Base-by-base conservation (phyloP, 768 basidiomycete species). In the Boletus coccyginus region DNA sequence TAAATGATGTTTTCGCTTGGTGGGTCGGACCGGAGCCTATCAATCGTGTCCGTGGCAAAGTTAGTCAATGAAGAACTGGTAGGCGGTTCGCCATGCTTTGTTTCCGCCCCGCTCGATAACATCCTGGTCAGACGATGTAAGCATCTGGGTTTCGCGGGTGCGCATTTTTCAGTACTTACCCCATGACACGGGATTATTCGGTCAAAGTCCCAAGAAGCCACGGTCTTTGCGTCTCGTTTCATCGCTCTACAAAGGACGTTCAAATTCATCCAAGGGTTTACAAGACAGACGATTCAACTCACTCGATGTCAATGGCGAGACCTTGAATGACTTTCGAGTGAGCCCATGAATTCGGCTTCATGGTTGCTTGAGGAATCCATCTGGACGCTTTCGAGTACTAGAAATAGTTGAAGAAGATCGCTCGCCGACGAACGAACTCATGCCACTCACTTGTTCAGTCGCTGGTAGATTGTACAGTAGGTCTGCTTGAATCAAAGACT, bases 381-480 rank as follows among this genome's bases (percentile, higher is more conserved):
- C 54, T 70, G 17, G 67, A 66, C 7, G 66, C 62, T 65, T 70
- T 74, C 14, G 76, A 76, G 58, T 77, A 78, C 77, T 78, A 41
- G 45, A 9, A 5, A 33, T 14, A 11, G 27, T 46, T 52, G 33
- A 39, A 32, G 31, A 40, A 2, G 21, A 49, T 14, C 1, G 35
- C 17, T 11, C 11, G 17, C 4, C 42, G 12, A 46, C 29, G 7
- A 21, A 45, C 9, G 7, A 50, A 29, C 7, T 7, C 33, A 6
- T 32, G 12, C 2, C n/a, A 50, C 68, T 49, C 32, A 84, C 85
- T 73, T 94, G 92, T 70, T 95, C 92, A 3, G 69, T 85, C 5
- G 82, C 75, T 1, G 92, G 91, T 13, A 95, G 75, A 73, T 94
- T 94, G 75, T 92, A 82, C 3, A 95, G 69, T 43, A 95, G 74